phyloP scores from a whole-genome alignment of 2,329 filamentous ascomycete genomes.

The Phoma sp. region DNA sequence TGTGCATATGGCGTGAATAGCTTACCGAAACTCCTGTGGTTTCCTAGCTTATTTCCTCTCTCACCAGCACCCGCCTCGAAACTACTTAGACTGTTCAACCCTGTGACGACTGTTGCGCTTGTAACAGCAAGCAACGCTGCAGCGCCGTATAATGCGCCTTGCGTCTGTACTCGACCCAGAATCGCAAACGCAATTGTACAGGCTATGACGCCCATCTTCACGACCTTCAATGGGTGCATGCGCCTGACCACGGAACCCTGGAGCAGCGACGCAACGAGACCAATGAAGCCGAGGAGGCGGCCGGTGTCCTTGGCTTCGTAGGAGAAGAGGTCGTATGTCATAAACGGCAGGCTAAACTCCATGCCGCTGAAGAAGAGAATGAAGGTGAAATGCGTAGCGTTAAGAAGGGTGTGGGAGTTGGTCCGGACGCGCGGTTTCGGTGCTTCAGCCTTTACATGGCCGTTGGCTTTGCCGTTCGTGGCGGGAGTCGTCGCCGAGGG shows the following conservation, averaged over 20 bases:
- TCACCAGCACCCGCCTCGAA: slow-evolving; percentile 84
- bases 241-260: slow-evolving; percentile 91
- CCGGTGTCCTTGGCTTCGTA: slow-evolving; percentile 83
- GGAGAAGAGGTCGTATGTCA: slow-evolving; percentile 92
- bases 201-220: slow-evolving; percentile 78
- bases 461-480: slow-evolving; percentile 27
- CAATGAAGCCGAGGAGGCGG: slow-evolving; percentile 85
- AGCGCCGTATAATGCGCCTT: slow-evolving; percentile 77
- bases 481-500: slow-evolving; percentile 53
- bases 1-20: neutral
- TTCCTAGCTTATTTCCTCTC: slow-evolving; percentile 84
- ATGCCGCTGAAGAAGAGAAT: slow-evolving; percentile 97
- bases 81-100: slow-evolving; percentile 87
- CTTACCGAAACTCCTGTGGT: slow-evolving; percentile 70
- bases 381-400: slow-evolving; percentile 86
- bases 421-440: slow-evolving; percentile 59
- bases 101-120: slow-evolving; percentile 92
- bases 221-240: slow-evolving; percentile 78
- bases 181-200: slow-evolving; percentile 83
- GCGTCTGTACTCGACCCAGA: slow-evolving; percentile 71
- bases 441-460: slow-evolving; percentile 25
- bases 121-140: slow-evolving; percentile 87
- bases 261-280: slow-evolving; percentile 87
- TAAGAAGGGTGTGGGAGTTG: slow-evolving; percentile 83
- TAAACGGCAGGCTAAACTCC: slow-evolving; percentile 96